Base-by-base conservation (phyloP, 2,329 filamentous ascomycete species). In the Colletotrichum destructivum region DNA sequence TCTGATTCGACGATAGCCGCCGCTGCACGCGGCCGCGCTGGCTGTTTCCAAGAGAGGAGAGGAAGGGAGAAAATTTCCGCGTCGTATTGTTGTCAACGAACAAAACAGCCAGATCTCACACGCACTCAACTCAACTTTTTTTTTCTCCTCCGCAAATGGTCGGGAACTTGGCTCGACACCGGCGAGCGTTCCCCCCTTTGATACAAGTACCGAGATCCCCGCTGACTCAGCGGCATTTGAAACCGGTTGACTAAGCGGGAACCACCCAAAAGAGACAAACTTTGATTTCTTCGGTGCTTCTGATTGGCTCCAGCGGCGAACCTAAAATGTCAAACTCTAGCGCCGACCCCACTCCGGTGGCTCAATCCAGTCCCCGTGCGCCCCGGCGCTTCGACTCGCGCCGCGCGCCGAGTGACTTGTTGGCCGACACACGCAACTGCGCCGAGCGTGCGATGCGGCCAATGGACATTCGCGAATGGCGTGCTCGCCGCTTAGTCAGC, bases 181-280 rank as follows among this genome's bases (percentile, higher is more conserved):
- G 46, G 46, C 38, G 42, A n/a, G 40, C 44, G 66, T 69, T 68
- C 63, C 64, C 54, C 51, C 69, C 59, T 47, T 60, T 31, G 69
- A 40, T 71, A 23, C 35, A 71, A 63, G 69, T 71, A 69, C 47
- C 38, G 38, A 38, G 60, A 64, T 31, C 15, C 31, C 69, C 69
- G 59, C 69, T 71, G 65, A 71, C 52, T 69, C 69, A 69, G 69
- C 69, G 69, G 69, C 40, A 8, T 0, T 0, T 0, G 8, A 6
- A 0, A 0, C 0, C 0, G 0, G 0, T 0, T 71, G 26, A 71
- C 59, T 71, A 69, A 71, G 69, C 69, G 69, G 69, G 46, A 0
- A 51, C 13, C 1, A 0, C 2, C 11, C 2, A 49, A 49, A 49
- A n/a, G 8, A 52, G 46, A 35, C 0, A 15, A 63, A 44, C 23